Percentiles rank a stretch among this genome's conserved stretches.
Evolutionary conservation across 768 basidiomycete genomes (phyloP).

Genomic region (Myochromella boudieri): DNA sequence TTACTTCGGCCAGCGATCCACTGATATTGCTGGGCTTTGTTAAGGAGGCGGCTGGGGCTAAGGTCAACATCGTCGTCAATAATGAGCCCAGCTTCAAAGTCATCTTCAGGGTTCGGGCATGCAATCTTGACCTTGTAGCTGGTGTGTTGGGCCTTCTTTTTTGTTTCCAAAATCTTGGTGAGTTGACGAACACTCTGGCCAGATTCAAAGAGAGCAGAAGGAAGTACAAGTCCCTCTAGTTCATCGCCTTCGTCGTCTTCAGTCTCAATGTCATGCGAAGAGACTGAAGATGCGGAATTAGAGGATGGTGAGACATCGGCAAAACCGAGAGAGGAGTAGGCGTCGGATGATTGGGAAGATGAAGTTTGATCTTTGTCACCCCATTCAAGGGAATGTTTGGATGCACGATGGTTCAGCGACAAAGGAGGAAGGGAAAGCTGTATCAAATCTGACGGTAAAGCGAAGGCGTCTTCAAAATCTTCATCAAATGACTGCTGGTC

Average conservation of each 20-base stretch:
- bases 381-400: slow-evolving; percentile 86
- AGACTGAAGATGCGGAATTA: slow-evolving; percentile 64
- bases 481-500: slow-evolving; percentile 57
- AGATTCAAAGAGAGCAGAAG: slow-evolving; percentile 73
- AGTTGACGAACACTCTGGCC: slow-evolving; percentile 55
- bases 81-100: slow-evolving; percentile 83
- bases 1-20: slow-evolving; percentile 53
- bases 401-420: slow-evolving; percentile 72
- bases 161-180: slow-evolving; percentile 51
- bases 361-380: slow-evolving; percentile 80
- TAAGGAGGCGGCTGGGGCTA: slow-evolving; percentile 71
- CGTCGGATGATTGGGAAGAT: slow-evolving; percentile 86
- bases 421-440: slow-evolving; percentile 80
- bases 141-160: slow-evolving; percentile 50
- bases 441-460: slow-evolving; percentile 77
- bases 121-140: slow-evolving; percentile 44
- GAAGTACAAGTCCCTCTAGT: slow-evolving; percentile 80
- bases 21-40: slow-evolving; percentile 44
- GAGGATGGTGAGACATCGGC: slow-evolving; percentile 71
- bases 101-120: slow-evolving; percentile 72
- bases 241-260: slow-evolving; percentile 73
- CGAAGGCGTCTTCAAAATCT: slow-evolving; percentile 83
- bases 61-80: slow-evolving; percentile 83
- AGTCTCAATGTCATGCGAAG: slow-evolving; percentile 69
- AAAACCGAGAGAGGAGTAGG: slow-evolving; percentile 78